A percentile compares a stretch with the other conserved stretches of the same genome.
Conservation (phyloP, 306 rosid genomes). For the Vigna hirtella region DNA sequence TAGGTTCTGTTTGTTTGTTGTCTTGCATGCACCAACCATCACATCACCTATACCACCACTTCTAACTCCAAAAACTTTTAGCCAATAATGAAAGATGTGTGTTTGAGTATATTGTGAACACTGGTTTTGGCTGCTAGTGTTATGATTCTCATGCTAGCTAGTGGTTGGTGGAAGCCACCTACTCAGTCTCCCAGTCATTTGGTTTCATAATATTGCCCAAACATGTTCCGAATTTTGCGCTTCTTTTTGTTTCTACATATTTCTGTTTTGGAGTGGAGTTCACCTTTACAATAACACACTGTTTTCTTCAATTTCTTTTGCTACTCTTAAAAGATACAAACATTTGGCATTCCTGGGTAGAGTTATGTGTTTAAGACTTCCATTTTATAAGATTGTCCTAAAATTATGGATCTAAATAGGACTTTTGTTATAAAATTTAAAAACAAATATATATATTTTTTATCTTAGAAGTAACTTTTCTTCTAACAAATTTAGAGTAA, state of each 20-base stretch:
- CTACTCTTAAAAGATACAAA: too few relatives aligned
- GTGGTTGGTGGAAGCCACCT: constrained; percentile 16
- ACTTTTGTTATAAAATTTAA: too few relatives aligned
- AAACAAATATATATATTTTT: too few relatives aligned
- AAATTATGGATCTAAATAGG: too few relatives aligned
- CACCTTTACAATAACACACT: background rate
- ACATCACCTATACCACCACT: background rate
- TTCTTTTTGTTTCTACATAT: background rate
- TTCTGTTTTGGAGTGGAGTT: background rate
- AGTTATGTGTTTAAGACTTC: too few relatives aligned
- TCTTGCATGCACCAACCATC: background rate
- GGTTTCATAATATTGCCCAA: background rate
- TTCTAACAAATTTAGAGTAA: too few relatives aligned
- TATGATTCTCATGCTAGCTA: background rate
- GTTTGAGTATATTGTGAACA: background rate
- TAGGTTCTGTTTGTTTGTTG: constrained; percentile 16
- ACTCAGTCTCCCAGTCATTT: background rate
- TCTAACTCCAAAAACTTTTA: background rate
- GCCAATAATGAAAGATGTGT: background rate
- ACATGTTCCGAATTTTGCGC: constrained; percentile 18
- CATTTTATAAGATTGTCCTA: too few relatives aligned
- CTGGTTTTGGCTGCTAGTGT: constrained; percentile 16
- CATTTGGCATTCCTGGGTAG: too few relatives aligned
- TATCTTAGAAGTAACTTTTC: too few relatives aligned
- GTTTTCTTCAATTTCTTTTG: background rate